Conservation (phyloP, 306 rosid species). For the Rosa lucieae region DNA sequence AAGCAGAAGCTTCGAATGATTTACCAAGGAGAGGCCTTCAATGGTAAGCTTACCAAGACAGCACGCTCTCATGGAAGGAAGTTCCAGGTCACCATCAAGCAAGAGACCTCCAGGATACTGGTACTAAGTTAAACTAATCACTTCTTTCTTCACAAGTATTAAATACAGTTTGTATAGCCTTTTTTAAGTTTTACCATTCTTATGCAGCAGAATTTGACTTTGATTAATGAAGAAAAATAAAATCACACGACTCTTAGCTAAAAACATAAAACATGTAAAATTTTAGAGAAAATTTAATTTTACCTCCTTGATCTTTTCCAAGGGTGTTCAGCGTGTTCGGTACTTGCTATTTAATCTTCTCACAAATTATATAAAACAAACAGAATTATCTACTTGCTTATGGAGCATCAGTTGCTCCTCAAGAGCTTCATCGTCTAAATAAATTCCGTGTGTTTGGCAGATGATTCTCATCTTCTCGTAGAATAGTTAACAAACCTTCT, state of each 20-base stretch:
- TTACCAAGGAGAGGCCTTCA: slow-evolving; percentile 77
- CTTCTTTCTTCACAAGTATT: neutral
- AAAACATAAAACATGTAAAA: neutral
- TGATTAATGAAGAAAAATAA: neutral
- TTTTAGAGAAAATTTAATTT: no score
- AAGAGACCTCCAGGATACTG: slow-evolving; percentile 88
- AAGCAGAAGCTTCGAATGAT: slow-evolving; percentile 73
- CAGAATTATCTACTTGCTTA: neutral
- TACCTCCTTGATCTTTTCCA: neutral
- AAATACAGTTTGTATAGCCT: neutral
- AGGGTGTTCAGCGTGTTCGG: neutral
- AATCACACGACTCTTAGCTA: neutral
- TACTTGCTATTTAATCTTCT: neutral
- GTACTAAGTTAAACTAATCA: slow-evolving; percentile 32
- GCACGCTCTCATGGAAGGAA: slow-evolving; percentile 94
- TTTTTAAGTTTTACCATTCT: neutral
- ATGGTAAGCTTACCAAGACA: slow-evolving; percentile 80
- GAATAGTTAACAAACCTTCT: neutral
- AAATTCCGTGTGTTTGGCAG: neutral
- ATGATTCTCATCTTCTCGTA: neutral
- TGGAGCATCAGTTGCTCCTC: neutral
- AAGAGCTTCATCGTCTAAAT: neutral
- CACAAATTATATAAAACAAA: neutral
- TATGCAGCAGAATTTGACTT: neutral
- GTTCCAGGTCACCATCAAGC: slow-evolving; percentile 84